These are phyloP conservation scores for Arachis monticola DNA, from an alignment of 331 rosid genomes.

Conservation along the genomic window DNA sequence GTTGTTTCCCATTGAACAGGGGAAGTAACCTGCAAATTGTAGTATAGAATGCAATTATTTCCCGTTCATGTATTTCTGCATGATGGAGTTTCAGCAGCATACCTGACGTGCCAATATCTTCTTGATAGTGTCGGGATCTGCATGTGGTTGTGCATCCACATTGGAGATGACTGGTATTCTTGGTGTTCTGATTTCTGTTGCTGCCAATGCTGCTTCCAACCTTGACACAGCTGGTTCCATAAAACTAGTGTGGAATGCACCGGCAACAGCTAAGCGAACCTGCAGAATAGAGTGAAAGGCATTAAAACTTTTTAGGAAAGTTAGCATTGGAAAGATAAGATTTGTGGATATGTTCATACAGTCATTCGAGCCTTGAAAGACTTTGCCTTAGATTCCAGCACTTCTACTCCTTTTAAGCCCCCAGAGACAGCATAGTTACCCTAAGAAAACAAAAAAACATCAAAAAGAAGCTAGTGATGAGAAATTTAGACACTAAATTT, in stretches of 20 bases:
- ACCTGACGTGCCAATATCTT: conserved; percentile 92
- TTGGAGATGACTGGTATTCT: conserved; percentile 96
- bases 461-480: conserved; percentile 15
- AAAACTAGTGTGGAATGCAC: conserved; percentile 93
- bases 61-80: not conserved
- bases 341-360: conserved; percentile 47
- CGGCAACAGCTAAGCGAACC: conserved; percentile 98
- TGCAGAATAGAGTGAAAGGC: conserved; percentile 37
- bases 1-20: conserved; percentile 99
- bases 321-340: not conserved
- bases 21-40: conserved; percentile 81
- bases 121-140: conserved; percentile 84
- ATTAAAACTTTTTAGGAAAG: conserved; percentile 23
- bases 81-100: conserved; percentile 13
- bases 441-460: conserved; percentile 48
- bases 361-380: conserved; percentile 99
- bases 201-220: conserved; percentile 89
- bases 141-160: conserved; percentile 86
- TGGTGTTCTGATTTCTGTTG: conserved; percentile 80
- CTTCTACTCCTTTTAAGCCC: conserved; percentile 91
- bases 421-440: conserved; percentile 99
- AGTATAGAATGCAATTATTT: conserved; percentile 33
- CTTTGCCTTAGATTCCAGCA: conserved; percentile 90
- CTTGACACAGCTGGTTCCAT: conserved; percentile 99
- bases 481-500: conserved; percentile 15